phyloP scores from a whole-genome alignment of 352 stramenopile genomes.

The Globisporangium nodosum region DNA sequence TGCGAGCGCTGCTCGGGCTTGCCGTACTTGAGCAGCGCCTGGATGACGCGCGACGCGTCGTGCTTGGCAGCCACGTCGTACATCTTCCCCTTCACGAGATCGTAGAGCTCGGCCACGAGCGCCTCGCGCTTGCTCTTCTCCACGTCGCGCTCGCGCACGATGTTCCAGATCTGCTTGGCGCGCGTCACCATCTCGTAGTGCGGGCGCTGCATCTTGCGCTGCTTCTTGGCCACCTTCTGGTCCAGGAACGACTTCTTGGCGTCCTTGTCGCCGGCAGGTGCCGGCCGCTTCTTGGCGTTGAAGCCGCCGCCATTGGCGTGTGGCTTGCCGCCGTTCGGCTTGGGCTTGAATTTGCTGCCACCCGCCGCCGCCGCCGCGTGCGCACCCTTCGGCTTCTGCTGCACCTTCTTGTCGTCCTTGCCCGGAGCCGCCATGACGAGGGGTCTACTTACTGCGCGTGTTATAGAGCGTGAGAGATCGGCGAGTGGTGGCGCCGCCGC shows the following conservation, averaged over 20 bases:
- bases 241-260: conserved; percentile 82
- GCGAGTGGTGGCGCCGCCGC: neutral
- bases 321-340: neutral
- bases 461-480: neutral
- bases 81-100: conserved; percentile 91
- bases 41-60: conserved; percentile 93
- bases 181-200: conserved; percentile 92
- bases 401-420: conserved; percentile 15
- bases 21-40: conserved; percentile 94
- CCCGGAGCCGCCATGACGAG: neutral
- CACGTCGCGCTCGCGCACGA: conserved; percentile 86
- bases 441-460: neutral
- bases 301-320: conserved; percentile 12
- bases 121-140: conserved; percentile 77
- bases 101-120: conserved; percentile 89
- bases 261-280: conserved; percentile 37
- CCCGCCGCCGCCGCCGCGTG: neutral
- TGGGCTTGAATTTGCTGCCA: conserved; percentile 6
- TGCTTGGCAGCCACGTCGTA: conserved; percentile 94
- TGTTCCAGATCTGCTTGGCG: conserved; percentile 95
- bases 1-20: conserved; percentile 82
- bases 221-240: conserved; percentile 88
- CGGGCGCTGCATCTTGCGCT: conserved; percentile 92
- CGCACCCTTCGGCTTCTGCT: conserved; percentile 8
- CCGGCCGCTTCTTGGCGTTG: conserved; percentile 61